Base-by-base conservation (phyloP, 495 filamentous ascomycete species). In the Pseudotulostoma volvatum region DNA sequence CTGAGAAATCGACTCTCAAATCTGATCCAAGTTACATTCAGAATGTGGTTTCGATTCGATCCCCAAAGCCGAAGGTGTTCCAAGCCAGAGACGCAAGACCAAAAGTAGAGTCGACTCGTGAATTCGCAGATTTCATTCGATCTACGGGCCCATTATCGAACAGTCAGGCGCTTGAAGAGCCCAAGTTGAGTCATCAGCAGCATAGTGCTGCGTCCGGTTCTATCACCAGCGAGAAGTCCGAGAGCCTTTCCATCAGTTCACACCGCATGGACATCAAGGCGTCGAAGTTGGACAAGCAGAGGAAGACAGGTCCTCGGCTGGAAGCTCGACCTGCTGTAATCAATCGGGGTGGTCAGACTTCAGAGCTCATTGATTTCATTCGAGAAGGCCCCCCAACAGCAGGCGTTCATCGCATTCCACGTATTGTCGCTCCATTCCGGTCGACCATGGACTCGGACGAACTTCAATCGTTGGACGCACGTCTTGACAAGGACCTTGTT, bases 331-430 rank as follows among this genome's bases (percentile, higher is more conserved):
- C 77, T 44, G 71, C 84, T n/a, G 61, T 68, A 19, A 65, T 71
- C 15, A 60, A 71, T 17, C 61, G 62, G 18, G 69, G 66, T 31
- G 74, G 76, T 34, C 71, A 75, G 46, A 93, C 75, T 34, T 77
- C 79, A 2, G 90, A 93, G 43, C 59, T 97, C 30, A 92, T 94
- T 37, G 84, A 96, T 49, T 96, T 96, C 59, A 87, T 97, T 38
- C 76, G 86, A 35, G 76, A 81, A 55, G 82, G 88, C 1, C 78
- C 88, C 5, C 73, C 76, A 0, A 63, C 57, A 37, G 52, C 51
- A 7, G 63, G 64, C 18, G 52, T 65, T 38, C 81, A 71, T 35
- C 73, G 82, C 20, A 86, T 87, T 45, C 79, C 84, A 20, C 81
- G 79, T n/a, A 69, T 71, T 9, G 81, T 92, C 20, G 84, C 85